A percentile compares a stretch with the other conserved stretches of the same genome.
Conservation (phyloP, 345 rosid species). For the Citrus hindsii region DNA sequence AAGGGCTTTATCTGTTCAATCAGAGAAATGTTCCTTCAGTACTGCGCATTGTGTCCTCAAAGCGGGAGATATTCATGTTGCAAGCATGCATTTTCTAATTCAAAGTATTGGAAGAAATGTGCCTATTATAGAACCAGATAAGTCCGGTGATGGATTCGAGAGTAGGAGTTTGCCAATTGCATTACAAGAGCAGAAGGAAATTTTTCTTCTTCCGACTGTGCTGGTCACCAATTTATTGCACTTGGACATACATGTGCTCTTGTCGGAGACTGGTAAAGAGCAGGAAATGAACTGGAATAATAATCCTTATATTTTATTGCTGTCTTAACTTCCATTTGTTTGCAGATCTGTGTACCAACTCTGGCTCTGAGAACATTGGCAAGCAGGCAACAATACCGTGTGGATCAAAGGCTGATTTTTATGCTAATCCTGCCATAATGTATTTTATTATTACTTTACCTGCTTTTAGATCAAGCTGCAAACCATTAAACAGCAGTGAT, state of each 20-base stretch:
- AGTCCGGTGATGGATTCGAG: constrained; percentile 35
- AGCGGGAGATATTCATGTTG: constrained; percentile 38
- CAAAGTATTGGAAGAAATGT: constrained; percentile 70
- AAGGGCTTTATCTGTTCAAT: constrained; percentile 58
- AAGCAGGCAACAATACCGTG: constrained; percentile 71
- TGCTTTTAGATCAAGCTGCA: constrained; percentile 59
- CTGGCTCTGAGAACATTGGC: constrained; percentile 44
- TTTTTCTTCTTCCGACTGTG: constrained; percentile 87
- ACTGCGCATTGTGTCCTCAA: constrained; percentile 63
- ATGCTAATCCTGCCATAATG: constrained; percentile 71
- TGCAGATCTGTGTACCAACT: constrained; percentile 44
- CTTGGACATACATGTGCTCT: constrained; percentile 60
- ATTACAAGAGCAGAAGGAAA: constrained; percentile 80
- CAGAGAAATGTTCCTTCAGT: constrained; percentile 60
- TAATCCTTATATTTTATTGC: constrained; percentile 1
- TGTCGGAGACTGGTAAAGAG: constrained; percentile 67
- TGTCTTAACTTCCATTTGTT: constrained; percentile 26
- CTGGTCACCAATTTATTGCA: constrained; percentile 69
- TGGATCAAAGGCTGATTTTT: constrained; percentile 74
- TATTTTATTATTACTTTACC: constrained; percentile 62
- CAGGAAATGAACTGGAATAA: constrained; percentile 21
- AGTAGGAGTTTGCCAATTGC: constrained; percentile 45
- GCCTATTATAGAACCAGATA: constrained; percentile 62
- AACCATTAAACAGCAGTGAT: constrained; percentile 79
- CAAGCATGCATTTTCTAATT: constrained; percentile 74